phyloP scores from a whole-genome alignment of 1,284 basidiomycete species.

The Ceratobasidium theobromae region DNA sequence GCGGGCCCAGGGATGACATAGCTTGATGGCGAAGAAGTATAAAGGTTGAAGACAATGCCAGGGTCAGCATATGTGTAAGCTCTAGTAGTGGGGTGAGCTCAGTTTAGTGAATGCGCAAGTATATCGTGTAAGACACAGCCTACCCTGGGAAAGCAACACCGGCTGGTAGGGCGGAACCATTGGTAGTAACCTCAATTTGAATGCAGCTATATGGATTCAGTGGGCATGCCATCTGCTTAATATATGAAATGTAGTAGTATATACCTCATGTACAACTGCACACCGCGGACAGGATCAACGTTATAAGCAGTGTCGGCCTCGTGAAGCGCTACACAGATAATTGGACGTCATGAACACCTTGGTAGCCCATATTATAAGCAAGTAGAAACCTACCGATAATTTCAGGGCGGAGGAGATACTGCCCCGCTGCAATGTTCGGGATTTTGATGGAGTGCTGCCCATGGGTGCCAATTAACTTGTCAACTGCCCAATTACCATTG shows the following conservation, averaged over 20 bases:
- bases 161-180: neutral
- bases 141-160: conserved; percentile 14
- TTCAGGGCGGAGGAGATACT: conserved; percentile 33
- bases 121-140: neutral
- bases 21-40: neutral
- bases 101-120: neutral
- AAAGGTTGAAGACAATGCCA: conserved; percentile 10
- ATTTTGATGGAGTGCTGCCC: conserved; percentile 31
- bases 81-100: neutral
- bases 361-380: neutral
- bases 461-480: conserved; percentile 28
- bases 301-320: neutral
- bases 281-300: neutral
- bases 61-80: neutral
- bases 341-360: neutral
- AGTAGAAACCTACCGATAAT: neutral
- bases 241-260: too few relatives aligned
- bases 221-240: neutral
- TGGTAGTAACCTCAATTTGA: neutral
- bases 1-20: conserved; percentile 14
- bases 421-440: conserved; percentile 16
- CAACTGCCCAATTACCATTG: conserved; percentile 5
- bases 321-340: neutral
- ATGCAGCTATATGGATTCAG: neutral
- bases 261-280: conserved; percentile 13